Percentiles rank a stretch among this genome's conserved stretches.
These are phyloP conservation scores for Starmerella lactis-condensi DNA, from an alignment of 805 yeast species.

Conservation along the genomic window DNA sequence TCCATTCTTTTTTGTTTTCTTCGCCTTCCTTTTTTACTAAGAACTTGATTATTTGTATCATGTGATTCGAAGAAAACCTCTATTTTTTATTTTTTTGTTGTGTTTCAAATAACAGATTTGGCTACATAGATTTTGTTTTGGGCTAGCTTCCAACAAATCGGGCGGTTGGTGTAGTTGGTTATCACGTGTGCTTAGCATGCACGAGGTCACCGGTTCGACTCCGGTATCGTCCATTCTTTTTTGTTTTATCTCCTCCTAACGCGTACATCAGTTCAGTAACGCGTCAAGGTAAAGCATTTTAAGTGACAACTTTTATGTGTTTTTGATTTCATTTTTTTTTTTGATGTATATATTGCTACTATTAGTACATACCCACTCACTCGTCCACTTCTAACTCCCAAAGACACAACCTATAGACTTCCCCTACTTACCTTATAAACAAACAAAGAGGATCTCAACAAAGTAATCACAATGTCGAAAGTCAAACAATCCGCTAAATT, in stretches of 20 bases:
- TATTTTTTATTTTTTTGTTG: no score
- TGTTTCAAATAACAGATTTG: no score
- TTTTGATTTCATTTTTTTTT: slow-evolving; percentile 1
- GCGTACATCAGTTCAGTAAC: neutral
- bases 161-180: slow-evolving; percentile 17
- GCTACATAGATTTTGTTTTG: no score
- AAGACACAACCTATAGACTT: no score
- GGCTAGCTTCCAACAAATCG: slow-evolving; percentile 1
- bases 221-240: slow-evolving; percentile 16
- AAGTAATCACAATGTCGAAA: slow-evolving; percentile 6
- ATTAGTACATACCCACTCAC: slow-evolving; percentile 2
- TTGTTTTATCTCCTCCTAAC: neutral
- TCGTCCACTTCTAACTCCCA: neutral
- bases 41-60: no score
- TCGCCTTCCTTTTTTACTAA: no score
- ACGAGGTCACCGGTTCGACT: slow-evolving; percentile 18
- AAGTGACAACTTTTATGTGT: neutral
- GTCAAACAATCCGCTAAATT: slow-evolving; percentile 7
- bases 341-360: neutral
- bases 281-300: no score
- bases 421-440: no score
- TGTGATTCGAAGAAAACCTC: no score
- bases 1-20: slow-evolving; percentile 17
- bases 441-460: no score
- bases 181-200: slow-evolving; percentile 17